These are phyloP conservation scores for Scutellaria baicalensis DNA, from an alignment of 257 asterid species.

Conservation along the genomic window DNA sequence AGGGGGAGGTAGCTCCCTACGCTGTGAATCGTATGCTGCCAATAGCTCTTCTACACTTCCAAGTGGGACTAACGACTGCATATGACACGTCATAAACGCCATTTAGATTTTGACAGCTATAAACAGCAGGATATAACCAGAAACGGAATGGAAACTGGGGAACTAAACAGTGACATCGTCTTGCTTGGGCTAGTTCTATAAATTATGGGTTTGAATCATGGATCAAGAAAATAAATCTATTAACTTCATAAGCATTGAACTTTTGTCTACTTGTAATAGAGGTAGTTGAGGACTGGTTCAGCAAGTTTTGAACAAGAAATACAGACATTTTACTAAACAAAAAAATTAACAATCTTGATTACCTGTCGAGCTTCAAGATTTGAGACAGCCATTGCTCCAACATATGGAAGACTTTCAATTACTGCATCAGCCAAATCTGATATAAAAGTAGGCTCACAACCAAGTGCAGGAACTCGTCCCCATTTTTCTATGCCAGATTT, in stretches of 20 bases:
- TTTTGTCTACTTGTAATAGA: not conserved
- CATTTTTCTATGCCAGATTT: slow-evolving; percentile 93
- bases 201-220: not conserved
- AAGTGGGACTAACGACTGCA: slow-evolving; percentile 94
- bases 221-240: not conserved
- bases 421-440: slow-evolving; percentile 98
- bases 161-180: too few relatives aligned
- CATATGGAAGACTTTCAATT: slow-evolving; percentile 96
- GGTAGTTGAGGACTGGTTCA: not conserved
- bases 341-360: not conserved
- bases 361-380: slow-evolving; percentile 99
- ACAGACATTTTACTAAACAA: not conserved
- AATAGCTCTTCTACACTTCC: slow-evolving; percentile 96
- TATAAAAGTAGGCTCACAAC: slow-evolving; percentile 88
- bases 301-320: not conserved
- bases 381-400: slow-evolving; percentile 99
- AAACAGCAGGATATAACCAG: not conserved
- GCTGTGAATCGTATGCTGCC: slow-evolving; percentile 95
- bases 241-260: not conserved
- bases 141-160: too few relatives aligned
- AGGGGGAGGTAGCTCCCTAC: slow-evolving; percentile 93
- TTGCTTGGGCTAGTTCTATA: too few relatives aligned
- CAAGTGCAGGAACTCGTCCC: slow-evolving; percentile 99
- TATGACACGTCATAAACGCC: not conserved
- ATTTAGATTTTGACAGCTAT: slow-evolving; percentile 2